Conservation (phyloP, 2,329 filamentous ascomycete species). For the Colletotrichum agaves region DNA sequence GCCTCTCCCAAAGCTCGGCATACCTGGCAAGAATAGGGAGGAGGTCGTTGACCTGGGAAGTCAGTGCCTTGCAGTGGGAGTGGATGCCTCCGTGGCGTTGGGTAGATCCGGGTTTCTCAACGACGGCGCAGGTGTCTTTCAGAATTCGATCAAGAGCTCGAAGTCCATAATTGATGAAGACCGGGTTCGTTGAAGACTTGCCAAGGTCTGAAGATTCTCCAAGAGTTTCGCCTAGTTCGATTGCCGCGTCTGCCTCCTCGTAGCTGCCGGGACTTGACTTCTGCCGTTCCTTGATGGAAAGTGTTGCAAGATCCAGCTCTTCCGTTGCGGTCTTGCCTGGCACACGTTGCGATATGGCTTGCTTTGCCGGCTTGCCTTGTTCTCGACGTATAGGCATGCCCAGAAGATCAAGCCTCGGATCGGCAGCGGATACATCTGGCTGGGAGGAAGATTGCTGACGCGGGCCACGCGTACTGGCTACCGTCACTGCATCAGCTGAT, state of each 20-base stretch:
- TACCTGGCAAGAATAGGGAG: conserved; percentile 40
- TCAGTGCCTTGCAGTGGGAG: conserved; percentile 28
- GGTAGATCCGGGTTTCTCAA: not conserved
- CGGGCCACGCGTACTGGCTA: no score
- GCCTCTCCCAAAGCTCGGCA: conserved; percentile 33
- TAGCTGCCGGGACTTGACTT: no score
- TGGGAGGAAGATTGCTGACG: no score
- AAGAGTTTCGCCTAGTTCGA: not conserved
- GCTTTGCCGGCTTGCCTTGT: not conserved
- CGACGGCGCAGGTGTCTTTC: not conserved
- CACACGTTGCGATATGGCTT: no score
- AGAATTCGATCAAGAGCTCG: not conserved
- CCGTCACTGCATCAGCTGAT: no score
- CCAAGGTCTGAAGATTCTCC: conserved; percentile 14
- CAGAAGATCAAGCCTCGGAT: not conserved
- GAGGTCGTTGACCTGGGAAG: conserved; percentile 36
- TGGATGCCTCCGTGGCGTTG: conserved; percentile 14
- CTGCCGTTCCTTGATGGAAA: no score
- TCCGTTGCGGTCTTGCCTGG: no score
- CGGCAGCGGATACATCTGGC: not conserved
- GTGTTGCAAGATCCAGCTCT: no score
- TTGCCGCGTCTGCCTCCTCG: not conserved
- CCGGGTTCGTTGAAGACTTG: conserved; percentile 12
- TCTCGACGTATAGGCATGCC: no score
- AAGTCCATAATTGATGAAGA: conserved; percentile 8